phyloP scores from a whole-genome alignment of 441 rosid species.

The Erodium moschatum region DNA sequence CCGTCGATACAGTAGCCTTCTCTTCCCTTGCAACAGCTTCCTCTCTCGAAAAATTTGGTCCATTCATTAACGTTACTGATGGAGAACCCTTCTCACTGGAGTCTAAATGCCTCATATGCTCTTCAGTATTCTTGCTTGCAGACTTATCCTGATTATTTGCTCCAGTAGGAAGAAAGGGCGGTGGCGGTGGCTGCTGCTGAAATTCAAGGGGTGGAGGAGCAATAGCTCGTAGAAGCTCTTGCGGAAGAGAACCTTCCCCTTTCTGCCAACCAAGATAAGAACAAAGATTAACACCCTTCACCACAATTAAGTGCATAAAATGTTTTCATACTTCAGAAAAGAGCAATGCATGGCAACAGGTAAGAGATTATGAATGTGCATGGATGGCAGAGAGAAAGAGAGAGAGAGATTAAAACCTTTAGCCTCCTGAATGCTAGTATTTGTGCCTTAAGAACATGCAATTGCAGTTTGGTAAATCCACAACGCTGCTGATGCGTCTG shows the following conservation, averaged over 20 bases:
- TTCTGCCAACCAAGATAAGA: slow-evolving; percentile 44
- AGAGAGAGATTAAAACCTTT: slow-evolving; percentile 45
- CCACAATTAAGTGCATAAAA: slow-evolving; percentile 18
- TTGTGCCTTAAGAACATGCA: slow-evolving; percentile 98
- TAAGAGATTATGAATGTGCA: not conserved
- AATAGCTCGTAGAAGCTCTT: slow-evolving; percentile 90
- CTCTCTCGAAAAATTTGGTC: slow-evolving; percentile 46
- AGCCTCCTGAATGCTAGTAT: slow-evolving; percentile 92
- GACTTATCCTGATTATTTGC: slow-evolving; percentile 56
- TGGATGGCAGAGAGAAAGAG: slow-evolving; percentile 9
- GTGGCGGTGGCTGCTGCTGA: slow-evolving; percentile 44
- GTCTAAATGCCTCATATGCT: slow-evolving; percentile 50
- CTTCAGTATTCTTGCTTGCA: slow-evolving; percentile 53
- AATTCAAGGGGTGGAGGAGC: slow-evolving; percentile 80
- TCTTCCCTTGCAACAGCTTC: slow-evolving; percentile 53
- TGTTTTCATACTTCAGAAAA: not conserved
- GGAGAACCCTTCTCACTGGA: slow-evolving; percentile 50
- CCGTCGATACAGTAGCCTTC: slow-evolving; percentile 43
- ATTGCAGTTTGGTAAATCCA: slow-evolving; percentile 89
- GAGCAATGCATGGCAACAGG: slow-evolving; percentile 8
- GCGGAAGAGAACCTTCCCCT: slow-evolving; percentile 94
- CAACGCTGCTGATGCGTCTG: slow-evolving; percentile 46
- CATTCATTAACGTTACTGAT: slow-evolving; percentile 39
- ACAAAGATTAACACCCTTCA: slow-evolving; percentile 12
- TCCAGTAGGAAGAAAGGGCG: slow-evolving; percentile 41